phyloP scores from a whole-genome alignment of 2,329 filamentous ascomycete genomes.

The Cephalotrichum gorgonifer region DNA sequence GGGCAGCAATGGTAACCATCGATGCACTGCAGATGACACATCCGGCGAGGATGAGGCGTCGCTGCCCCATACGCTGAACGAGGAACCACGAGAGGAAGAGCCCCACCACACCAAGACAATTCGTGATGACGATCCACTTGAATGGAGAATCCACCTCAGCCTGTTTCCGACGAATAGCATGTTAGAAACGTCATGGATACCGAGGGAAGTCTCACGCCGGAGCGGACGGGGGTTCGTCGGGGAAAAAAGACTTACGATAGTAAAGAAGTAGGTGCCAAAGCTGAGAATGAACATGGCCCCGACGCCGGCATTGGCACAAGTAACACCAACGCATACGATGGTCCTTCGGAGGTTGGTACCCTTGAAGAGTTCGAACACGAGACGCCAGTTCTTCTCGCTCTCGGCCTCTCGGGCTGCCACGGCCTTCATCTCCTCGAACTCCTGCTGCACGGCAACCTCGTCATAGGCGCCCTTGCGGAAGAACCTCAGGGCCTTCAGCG shows the following conservation, averaged over 20 bases:
- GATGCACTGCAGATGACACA: not conserved
- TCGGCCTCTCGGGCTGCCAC: slow-evolving; percentile 1
- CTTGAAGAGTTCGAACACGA: slow-evolving; percentile 1
- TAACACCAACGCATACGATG: slow-evolving; percentile 1
- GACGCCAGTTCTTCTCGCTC: not conserved
- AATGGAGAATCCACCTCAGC: not conserved
- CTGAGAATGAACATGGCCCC: slow-evolving; percentile 4
- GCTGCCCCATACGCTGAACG: slow-evolving; percentile 24
- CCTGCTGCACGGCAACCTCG: slow-evolving; percentile 2
- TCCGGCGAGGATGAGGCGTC: slow-evolving; percentile 18
- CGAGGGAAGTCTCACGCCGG: too few relatives aligned
- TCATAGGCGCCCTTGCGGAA: slow-evolving; percentile 5
- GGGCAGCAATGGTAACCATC: not conserved
- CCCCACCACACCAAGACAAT: slow-evolving; percentile 16
- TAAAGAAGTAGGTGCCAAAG: slow-evolving; percentile 4
- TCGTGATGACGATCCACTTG: slow-evolving; percentile 1
- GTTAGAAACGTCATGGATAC: not conserved
- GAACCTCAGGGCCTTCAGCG: slow-evolving; percentile 34
- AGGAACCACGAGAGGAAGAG: slow-evolving; percentile 28
- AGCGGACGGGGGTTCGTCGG: not conserved
- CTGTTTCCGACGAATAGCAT: not conserved
- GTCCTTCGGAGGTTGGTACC: slow-evolving; percentile 1
- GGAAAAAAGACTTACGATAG: not conserved
- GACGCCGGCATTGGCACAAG: not conserved
- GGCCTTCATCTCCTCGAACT: slow-evolving; percentile 2